Conservation (phyloP, 768 basidiomycete species). For the Hericium coralloides region DNA sequence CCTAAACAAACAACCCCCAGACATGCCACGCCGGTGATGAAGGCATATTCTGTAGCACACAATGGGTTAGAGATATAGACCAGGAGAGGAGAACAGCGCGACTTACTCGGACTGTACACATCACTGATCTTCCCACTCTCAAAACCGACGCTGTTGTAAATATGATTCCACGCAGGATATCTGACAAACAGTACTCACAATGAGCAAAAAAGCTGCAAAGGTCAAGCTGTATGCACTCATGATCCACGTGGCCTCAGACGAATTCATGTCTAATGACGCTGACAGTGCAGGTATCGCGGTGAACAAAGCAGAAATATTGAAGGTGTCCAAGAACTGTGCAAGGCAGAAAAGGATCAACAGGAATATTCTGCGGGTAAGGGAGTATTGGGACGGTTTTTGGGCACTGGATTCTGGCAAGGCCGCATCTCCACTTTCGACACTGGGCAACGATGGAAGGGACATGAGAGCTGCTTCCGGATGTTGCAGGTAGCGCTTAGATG, state of each 20-base stretch:
- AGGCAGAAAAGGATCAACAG: slow-evolving; percentile 27
- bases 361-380: slow-evolving; percentile 19
- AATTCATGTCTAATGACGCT: slow-evolving; percentile 16
- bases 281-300: slow-evolving; percentile 23
- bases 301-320: slow-evolving; percentile 27
- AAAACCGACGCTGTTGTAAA: background rate
- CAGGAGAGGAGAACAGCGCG: too few relatives aligned
- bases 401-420: too few relatives aligned
- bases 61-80: background rate
- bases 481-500: too few relatives aligned
- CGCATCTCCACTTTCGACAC: too few relatives aligned
- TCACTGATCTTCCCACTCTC: slow-evolving; percentile 26
- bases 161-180: background rate
- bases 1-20: background rate
- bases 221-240: slow-evolving; percentile 29
- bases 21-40: background rate
- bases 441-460: too few relatives aligned
- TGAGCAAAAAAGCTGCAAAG: slow-evolving; percentile 26
- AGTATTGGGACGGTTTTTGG: slow-evolving; percentile 8
- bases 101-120: slow-evolving; percentile 23
- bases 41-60: background rate
- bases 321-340: slow-evolving; percentile 29
- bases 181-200: slow-evolving; percentile 17
- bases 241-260: slow-evolving; percentile 24
- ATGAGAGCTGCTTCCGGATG: too few relatives aligned